A percentile compares a stretch with the other conserved stretches of the same genome.
Evolutionary conservation across 805 yeast genomes (phyloP).

Genomic region (Candida corydali): DNA sequence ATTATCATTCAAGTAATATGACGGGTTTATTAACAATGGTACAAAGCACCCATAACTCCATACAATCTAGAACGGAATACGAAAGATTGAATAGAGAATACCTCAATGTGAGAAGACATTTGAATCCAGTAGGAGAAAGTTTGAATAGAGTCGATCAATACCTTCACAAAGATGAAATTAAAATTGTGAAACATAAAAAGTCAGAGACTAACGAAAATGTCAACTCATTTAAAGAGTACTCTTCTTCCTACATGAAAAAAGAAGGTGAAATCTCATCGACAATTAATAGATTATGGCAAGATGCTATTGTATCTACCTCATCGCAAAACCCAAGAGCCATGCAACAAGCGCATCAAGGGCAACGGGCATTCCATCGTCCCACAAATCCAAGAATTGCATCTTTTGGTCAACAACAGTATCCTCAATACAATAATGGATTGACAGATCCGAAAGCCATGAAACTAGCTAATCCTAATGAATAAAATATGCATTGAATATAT

Average conservation of each 20-base stretch:
- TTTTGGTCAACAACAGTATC: slow-evolving; percentile 1
- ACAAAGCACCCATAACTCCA: slow-evolving; percentile 40
- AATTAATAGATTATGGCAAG: slow-evolving; percentile 37
- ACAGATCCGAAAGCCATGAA: slow-evolving; percentile 36
- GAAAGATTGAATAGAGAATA: slow-evolving; percentile 76
- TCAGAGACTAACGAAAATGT: background rate
- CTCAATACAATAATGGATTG: slow-evolving; percentile 3
- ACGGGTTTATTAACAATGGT: slow-evolving; percentile 25
- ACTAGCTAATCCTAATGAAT: slow-evolving; percentile 14
- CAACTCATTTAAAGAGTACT: slow-evolving; percentile 31
- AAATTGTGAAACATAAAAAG: slow-evolving; percentile 18
- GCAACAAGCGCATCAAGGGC: slow-evolving; percentile 8
- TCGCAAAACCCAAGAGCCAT: slow-evolving; percentile 9
- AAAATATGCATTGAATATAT: background rate
- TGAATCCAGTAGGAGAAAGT: slow-evolving; percentile 67
- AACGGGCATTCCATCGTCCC: slow-evolving; percentile 9
- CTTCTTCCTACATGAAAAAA: slow-evolving; percentile 27
- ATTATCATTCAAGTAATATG: slow-evolving; percentile 13
- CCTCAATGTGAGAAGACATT: slow-evolving; percentile 60
- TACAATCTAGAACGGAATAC: slow-evolving; percentile 68
- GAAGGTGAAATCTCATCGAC: slow-evolving; percentile 23
- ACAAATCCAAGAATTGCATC: slow-evolving; percentile 6
- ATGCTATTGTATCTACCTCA: slow-evolving; percentile 25
- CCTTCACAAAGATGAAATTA: slow-evolving; percentile 17
- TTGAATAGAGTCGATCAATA: slow-evolving; percentile 44